Base-by-base conservation (phyloP, 2,329 filamentous ascomycete species). In the Trichophyton equinum region DNA sequence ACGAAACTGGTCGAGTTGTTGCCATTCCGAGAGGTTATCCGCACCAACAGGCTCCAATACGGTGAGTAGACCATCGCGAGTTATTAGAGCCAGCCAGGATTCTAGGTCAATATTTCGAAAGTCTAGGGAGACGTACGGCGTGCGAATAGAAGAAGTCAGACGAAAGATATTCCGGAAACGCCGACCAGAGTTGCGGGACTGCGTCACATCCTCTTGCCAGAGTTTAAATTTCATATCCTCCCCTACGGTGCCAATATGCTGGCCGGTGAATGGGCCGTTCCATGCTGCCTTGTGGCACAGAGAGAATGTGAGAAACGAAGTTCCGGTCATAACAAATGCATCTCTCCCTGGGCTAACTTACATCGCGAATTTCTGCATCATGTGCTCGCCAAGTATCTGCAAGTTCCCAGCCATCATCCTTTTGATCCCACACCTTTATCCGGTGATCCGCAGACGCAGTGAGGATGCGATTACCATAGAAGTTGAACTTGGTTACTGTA, bases 381-480 rank as follows among this genome's bases (percentile, higher is more conserved):
- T 97, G 92, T 18, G 90, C 92, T 56, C 83, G 85, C 90, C 91
- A 96, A 61, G 84, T 90, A 75, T 97, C 92, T 70, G 85, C 88
- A 42, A 94, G 77, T 58, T 83, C 81, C 89, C 91, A 96, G 61
- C 83, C 78, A 47, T 85, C 84, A 67, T 90, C 87, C 66, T 85
- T 79, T 62, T 81, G 85, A 70, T 94, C 87, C 81, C 92, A 96
- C 64, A 96, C 88, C 71, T 91, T 90, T 69, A 97, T 87, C 72
- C 88, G 89, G 73, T 95, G 92, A 73, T 97, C 92, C 18, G 92
- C 89, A 18, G 90, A 94, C 38, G 90, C 91, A 2, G 91, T 94
- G 47, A 91, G 88, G 78, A 92, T 91, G 67, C 91, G 88, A 68
- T 90, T 91, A 67, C 91, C 92, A 73, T 95, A 95, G 66, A 85